Base-by-base conservation (phyloP, 2,329 filamentous ascomycete species). In the Aspergillus thermomutatus region DNA sequence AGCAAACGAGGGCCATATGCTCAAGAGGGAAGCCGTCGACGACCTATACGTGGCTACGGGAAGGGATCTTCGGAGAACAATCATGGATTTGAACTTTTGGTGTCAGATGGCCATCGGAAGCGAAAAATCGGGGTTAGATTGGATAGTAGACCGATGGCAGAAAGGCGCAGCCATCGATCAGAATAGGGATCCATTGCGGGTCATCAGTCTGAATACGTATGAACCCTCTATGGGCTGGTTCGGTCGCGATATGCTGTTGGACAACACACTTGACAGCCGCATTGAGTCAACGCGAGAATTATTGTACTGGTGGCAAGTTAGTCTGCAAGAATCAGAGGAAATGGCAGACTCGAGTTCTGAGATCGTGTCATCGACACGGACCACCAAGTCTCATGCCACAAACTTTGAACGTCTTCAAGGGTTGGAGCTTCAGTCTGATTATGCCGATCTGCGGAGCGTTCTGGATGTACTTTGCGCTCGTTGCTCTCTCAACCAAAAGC, bases 91-190 rank as follows among this genome's bases (percentile, higher is more conserved):
- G 27, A 88, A 96, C 70, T 94, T 95, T 70, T 99, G 93, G 93
- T 99, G 95, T 71, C 94, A 99, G 71, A 92, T 97, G 75, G 91
- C 89, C 0, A 86, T 99, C 9, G 95, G 94, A 4, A 94, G 96
- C 69, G 81, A 85, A n/a, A 89, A 89, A 64, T 89, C 90, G 21
- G 93, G 94, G 0, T 83, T 96, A 47, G 90, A 93, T 66, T 99
- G 95, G 93, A 90, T 96, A 65, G 87, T 89, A 64, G 85, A 88
- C 49, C 83, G 88, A 55, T 93, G 87, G 86, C 89, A 90, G 8
- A 83, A 82, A 47, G 89, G 89, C 0, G 80, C 80, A 25, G 89
- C 93, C 66, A 67, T 87, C 3, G 87, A 93, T 65, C 78, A 83
- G 52, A 72, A 87, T 47, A 87, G 89, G 1, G 81, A 89, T 54